phyloP scores from a whole-genome alignment of 371 early-diverging fungal genomes.

The Rhizopus delemar region DNA sequence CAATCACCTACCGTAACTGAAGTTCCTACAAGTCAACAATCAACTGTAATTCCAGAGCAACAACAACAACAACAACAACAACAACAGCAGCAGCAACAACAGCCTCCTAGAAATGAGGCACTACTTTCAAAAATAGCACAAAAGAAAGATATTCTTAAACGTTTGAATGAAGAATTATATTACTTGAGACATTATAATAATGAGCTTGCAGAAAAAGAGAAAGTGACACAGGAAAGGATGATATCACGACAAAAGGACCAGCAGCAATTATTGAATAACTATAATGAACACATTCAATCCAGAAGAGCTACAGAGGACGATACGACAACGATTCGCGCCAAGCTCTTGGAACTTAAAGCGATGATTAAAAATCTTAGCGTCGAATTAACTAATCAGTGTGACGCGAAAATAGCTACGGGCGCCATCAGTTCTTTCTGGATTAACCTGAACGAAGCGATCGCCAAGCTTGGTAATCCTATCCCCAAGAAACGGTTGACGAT shows the following conservation, averaged over 20 bases:
- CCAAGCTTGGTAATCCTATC: slow-evolving; percentile 31
- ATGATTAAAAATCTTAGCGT: slow-evolving; percentile 47
- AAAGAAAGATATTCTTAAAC: slow-evolving; percentile 12
- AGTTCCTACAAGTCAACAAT: too few relatives aligned
- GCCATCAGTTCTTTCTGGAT: slow-evolving; percentile 45
- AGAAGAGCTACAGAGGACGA: slow-evolving; percentile 61
- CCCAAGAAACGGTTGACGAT: slow-evolving; percentile 53
- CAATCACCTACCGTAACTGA: too few relatives aligned
- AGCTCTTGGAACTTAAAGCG: slow-evolving; percentile 49
- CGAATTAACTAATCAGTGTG: slow-evolving; percentile 46
- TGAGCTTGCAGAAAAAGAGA: slow-evolving; percentile 17
- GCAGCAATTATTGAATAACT: slow-evolving; percentile 46
- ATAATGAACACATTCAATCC: slow-evolving; percentile 53
- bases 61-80: slow-evolving; percentile 1
- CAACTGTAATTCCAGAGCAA: too few relatives aligned
- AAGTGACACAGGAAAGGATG: slow-evolving; percentile 18
- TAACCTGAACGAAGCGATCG: slow-evolving; percentile 37
- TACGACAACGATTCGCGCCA: slow-evolving; percentile 46
- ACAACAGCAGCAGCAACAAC: not conserved
- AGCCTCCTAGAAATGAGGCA: slow-evolving; percentile 10
- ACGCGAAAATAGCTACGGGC: slow-evolving; percentile 43
- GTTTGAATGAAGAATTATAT: slow-evolving; percentile 23
- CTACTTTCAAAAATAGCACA: slow-evolving; percentile 15
- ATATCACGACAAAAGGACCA: slow-evolving; percentile 25
- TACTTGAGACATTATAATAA: slow-evolving; percentile 13